phyloP scores from a whole-genome alignment of 2,329 filamentous ascomycete species.

The Ophiocordyceps unilateralis region DNA sequence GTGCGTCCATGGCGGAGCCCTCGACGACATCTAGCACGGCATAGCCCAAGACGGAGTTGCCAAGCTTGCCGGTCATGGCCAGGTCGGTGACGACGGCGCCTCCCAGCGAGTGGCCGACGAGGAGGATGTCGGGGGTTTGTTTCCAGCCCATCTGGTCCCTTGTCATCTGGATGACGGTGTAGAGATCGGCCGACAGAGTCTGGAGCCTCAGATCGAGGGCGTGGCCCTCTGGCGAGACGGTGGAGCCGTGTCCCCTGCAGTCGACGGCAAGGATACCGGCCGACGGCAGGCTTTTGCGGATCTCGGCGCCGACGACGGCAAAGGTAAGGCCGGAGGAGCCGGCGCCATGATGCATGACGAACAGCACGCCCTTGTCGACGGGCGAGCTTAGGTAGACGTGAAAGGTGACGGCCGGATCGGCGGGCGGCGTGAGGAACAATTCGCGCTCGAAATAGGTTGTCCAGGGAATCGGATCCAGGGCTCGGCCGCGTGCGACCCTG shows the following conservation, averaged over 20 bases:
- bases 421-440: conserved; percentile 46
- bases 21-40: conserved; percentile 91
- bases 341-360: conserved; percentile 88
- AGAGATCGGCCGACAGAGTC: conserved; percentile 56
- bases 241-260: conserved; percentile 71
- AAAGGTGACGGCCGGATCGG: conserved; percentile 37
- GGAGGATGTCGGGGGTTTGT: conserved; percentile 53
- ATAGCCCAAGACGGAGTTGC: conserved; percentile 59
- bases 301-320: conserved; percentile 60
- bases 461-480: conserved; percentile 59
- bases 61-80: conserved; percentile 50
- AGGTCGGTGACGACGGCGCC: conserved; percentile 81
- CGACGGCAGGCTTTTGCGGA: conserved; percentile 57
- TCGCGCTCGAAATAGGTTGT: conserved; percentile 83
- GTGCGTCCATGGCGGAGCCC: conserved; percentile 83
- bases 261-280: conserved; percentile 77
- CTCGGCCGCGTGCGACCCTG: conserved; percentile 32
- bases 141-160: conserved; percentile 55
- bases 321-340: conserved; percentile 90
- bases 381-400: conserved; percentile 85
- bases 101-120: conserved; percentile 85
- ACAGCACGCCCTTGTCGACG: conserved; percentile 55
- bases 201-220: conserved; percentile 51
- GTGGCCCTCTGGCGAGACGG: conserved; percentile 26
- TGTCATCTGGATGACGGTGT: conserved; percentile 51